A percentile compares a stretch with the other conserved stretches of the same genome.
Evolutionary conservation across 2,329 filamentous ascomycete species (phyloP).

Genomic region (Penicillium digitatum): DNA sequence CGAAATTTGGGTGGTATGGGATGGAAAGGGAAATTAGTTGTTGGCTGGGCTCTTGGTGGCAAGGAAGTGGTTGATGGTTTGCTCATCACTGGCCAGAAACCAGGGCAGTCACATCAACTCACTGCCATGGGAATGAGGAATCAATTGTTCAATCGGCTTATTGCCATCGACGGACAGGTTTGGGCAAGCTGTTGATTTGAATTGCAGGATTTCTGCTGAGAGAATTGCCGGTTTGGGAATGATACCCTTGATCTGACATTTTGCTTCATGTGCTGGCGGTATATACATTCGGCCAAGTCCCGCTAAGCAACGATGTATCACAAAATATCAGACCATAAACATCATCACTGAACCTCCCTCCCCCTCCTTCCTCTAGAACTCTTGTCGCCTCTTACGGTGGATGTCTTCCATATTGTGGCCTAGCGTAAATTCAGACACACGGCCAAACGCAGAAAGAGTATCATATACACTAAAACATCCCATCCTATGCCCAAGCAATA

Average conservation of each 20-base stretch:
- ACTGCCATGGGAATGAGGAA: constrained; percentile 70
- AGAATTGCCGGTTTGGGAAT: constrained; percentile 25
- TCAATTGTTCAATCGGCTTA: constrained; percentile 73
- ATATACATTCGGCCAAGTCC: neutral
- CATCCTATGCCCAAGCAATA: neutral
- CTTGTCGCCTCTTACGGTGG: neutral
- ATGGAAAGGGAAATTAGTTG: constrained; percentile 78
- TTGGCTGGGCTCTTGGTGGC: constrained; percentile 70
- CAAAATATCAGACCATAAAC: neutral
- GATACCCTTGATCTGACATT: neutral
- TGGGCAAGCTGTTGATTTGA: constrained; percentile 67
- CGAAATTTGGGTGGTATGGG: constrained; percentile 76
- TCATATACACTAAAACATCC: neutral
- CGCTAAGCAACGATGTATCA: neutral
- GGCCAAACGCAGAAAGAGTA: neutral
- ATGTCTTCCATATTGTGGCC: neutral
- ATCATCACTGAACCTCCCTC: neutral
- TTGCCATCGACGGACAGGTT: constrained; percentile 74
- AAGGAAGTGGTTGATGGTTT: constrained; percentile 72
- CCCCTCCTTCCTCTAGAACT: no score
- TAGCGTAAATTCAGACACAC: no score
- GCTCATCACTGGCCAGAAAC: constrained; percentile 56
- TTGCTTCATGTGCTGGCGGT: neutral
- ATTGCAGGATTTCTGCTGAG: constrained; percentile 17
- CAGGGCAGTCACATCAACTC: constrained; percentile 54